phyloP scores from a whole-genome alignment of 1,139 yeast species.

The Blastobotrys apis region DNA sequence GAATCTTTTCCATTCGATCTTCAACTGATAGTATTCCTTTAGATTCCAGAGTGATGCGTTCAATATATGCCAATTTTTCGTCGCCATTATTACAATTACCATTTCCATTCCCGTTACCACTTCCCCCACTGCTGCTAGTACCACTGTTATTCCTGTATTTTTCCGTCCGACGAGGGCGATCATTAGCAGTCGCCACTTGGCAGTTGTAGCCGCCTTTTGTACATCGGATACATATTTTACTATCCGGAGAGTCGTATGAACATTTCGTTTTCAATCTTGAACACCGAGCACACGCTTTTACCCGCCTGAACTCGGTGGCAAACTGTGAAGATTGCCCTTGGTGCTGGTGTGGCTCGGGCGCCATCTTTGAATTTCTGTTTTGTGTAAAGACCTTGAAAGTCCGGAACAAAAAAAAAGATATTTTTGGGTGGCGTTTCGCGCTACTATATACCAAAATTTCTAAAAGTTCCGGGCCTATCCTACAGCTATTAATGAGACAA shows the following conservation, averaged over 20 bases:
- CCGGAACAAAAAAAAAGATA: too few species aligned
- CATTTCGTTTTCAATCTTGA: constrained; percentile 54
- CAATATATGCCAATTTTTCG: background rate
- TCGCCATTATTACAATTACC: background rate
- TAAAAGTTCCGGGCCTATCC: too few species aligned
- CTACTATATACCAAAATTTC: too few species aligned
- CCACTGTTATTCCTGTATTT: background rate
- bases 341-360: background rate
- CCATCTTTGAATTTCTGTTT: background rate
- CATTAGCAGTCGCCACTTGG: background rate
- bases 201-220: constrained; percentile 27
- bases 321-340: constrained; percentile 2
- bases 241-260: constrained; percentile 48
- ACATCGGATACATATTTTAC: constrained; percentile 47
- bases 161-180: background rate
- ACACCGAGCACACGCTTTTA: constrained; percentile 56
- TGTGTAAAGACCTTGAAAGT: too few species aligned
- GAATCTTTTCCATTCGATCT: background rate
- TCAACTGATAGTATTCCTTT: background rate
- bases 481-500: too few species aligned
- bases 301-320: constrained; percentile 39
- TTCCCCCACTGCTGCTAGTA: background rate
- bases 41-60: background rate
- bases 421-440: too few species aligned
- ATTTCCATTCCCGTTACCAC: too few species aligned